Conservation (phyloP, 768 basidiomycete species). For the Melanogaster broomeanus region DNA sequence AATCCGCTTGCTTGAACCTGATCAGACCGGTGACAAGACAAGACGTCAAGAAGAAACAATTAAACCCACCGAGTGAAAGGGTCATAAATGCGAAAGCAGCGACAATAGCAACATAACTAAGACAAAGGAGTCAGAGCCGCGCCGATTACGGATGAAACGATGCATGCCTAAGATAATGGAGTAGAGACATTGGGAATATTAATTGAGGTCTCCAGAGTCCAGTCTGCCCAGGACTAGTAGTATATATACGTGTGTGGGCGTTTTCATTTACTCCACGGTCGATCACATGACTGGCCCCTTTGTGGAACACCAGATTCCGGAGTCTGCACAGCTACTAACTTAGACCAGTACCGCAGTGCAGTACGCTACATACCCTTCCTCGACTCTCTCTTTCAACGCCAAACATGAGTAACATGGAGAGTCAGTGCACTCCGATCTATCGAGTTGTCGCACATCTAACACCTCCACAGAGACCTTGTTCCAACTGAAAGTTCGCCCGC, state of each 20-base stretch:
- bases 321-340: no score
- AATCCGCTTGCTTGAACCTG: slow-evolving; percentile 77
- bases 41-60: not conserved
- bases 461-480: slow-evolving; percentile 84
- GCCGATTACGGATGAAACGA: slow-evolving; percentile 6
- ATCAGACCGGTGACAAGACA: slow-evolving; percentile 9
- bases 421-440: slow-evolving; percentile 47
- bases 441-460: not conserved
- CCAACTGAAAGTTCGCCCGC: slow-evolving; percentile 81
- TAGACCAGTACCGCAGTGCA: no score
- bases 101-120: slow-evolving; percentile 72
- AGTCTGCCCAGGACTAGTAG: no score
- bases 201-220: not conserved
- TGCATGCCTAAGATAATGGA: slow-evolving; percentile 63
- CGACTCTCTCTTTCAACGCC: not conserved
- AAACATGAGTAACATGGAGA: slow-evolving; percentile 85
- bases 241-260: no score
- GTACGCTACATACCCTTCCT: no score
- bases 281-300: not conserved
- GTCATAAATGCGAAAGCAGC: slow-evolving; percentile 90
- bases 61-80: slow-evolving; percentile 77
- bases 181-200: slow-evolving; percentile 46
- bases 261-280: no score
- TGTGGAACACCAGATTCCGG: no score
- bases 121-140: not conserved